Evolutionary conservation across 441 rosid genomes (phyloP).

Genomic region (Eutrema salsugineum): DNA sequence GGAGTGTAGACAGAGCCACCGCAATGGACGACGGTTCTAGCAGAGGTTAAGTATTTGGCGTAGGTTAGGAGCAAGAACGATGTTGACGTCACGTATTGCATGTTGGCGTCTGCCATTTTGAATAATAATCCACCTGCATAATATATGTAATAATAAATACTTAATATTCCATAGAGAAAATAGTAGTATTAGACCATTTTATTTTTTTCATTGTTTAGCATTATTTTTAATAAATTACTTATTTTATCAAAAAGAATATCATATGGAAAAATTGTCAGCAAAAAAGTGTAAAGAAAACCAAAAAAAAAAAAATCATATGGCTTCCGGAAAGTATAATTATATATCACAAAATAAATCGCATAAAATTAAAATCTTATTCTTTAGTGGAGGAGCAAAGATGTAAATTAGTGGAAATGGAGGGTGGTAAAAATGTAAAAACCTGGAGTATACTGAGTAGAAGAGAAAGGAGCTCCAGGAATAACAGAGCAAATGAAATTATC

Average conservation of each 20-base stretch:
- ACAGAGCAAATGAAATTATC: conserved; percentile 75
- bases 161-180: not conserved
- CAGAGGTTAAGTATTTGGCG: conserved; percentile 61
- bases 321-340: not conserved
- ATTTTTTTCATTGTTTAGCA: not conserved
- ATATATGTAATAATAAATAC: not conserved
- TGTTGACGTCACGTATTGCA: conserved; percentile 79
- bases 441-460: conserved; percentile 59
- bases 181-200: too few species aligned
- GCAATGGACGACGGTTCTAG: conserved; percentile 50
- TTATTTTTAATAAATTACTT: not conserved
- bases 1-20: conserved; percentile 60
- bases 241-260: not conserved
- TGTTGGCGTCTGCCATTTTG: conserved; percentile 63
- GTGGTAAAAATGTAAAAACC: conserved; percentile 31
- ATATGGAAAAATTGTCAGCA: not conserved
- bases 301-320: not conserved
- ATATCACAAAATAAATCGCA: not conserved
- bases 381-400: not conserved
- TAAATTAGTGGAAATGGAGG: not conserved
- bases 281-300: not conserved
- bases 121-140: conserved; percentile 58
- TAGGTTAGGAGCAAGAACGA: conserved; percentile 66
- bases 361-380: not conserved
- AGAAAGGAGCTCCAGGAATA: conserved; percentile 60